Percentiles rank a stretch among this genome's conserved stretches.
Conservation (phyloP, 2,329 filamentous ascomycete genomes). For the Fusarium agapanthi region DNA sequence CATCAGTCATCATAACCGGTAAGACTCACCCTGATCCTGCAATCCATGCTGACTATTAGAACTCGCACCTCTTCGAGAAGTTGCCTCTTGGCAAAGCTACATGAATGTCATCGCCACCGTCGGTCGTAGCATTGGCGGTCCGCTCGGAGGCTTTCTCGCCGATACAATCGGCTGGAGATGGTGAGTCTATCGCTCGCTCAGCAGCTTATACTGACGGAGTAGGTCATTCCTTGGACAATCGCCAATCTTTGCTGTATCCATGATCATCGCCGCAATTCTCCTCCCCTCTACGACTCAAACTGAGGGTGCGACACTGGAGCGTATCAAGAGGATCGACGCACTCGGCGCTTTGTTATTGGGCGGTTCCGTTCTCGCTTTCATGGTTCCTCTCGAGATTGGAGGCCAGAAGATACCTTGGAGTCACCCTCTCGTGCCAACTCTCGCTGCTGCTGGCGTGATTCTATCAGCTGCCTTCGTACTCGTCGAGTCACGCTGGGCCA, state of each 20-base stretch:
- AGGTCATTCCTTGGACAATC: slow-evolving; percentile 56
- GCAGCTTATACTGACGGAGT: background rate
- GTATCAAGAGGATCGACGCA: slow-evolving; percentile 57
- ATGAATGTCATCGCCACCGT: slow-evolving; percentile 62
- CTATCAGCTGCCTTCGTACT: slow-evolving; percentile 53
- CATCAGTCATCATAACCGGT: background rate
- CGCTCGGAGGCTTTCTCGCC: slow-evolving; percentile 66
- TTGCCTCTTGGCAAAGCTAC: slow-evolving; percentile 63
- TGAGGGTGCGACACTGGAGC: background rate
- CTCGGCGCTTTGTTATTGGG: slow-evolving; percentile 63
- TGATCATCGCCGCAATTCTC: background rate
- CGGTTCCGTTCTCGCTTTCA: slow-evolving; percentile 61
- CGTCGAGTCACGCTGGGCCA: slow-evolving; percentile 56
- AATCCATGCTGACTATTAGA: slow-evolving; percentile 41
- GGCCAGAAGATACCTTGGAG: slow-evolving; percentile 61
- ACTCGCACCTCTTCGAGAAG: slow-evolving; percentile 60
- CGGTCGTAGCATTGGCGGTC: slow-evolving; percentile 61
- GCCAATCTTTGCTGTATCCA: background rate
- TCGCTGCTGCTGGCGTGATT: slow-evolving; percentile 50
- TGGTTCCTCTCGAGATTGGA: slow-evolving; percentile 61
- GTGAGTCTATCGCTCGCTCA: background rate
- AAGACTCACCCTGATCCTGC: accelerated
- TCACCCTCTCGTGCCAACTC: slow-evolving; percentile 53
- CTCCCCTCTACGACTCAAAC: background rate
- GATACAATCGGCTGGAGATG: slow-evolving; percentile 72